Conservation (phyloP, 2,329 filamentous ascomycete genomes). For the Arthrobotrys megalospora region DNA sequence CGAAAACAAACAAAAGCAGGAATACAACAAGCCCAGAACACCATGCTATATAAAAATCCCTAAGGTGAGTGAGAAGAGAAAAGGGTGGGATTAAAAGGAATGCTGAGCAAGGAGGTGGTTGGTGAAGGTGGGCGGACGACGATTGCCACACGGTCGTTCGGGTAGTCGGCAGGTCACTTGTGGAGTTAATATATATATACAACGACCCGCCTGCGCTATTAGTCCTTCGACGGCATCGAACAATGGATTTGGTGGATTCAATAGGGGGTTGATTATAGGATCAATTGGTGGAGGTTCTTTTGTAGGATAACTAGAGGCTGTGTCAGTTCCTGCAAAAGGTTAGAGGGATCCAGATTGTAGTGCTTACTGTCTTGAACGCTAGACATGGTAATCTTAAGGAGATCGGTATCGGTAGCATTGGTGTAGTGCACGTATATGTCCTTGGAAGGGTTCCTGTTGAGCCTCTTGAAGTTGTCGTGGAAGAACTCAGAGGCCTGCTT, state of each 20-base stretch:
- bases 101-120: slow-evolving; percentile 1
- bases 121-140: slow-evolving; percentile 5
- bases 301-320: slow-evolving; percentile 63
- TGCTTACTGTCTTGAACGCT: slow-evolving; percentile 80
- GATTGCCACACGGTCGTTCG: slow-evolving; percentile 32
- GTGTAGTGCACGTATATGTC: slow-evolving; percentile 75
- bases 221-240: slow-evolving; percentile 1
- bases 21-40: slow-evolving; percentile 49
- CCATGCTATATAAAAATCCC: slow-evolving; percentile 49
- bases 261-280: slow-evolving; percentile 61
- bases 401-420: slow-evolving; percentile 77
- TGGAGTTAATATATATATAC: slow-evolving; percentile 12
- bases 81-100: slow-evolving; percentile 8
- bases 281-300: slow-evolving; percentile 64
- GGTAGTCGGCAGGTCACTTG: slow-evolving; percentile 17
- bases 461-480: slow-evolving; percentile 82
- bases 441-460: slow-evolving; percentile 76
- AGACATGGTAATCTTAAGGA: slow-evolving; percentile 88
- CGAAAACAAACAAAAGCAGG: slow-evolving; percentile 12
- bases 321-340: slow-evolving; percentile 19
- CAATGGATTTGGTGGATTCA: not conserved
- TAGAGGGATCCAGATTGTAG: not conserved
- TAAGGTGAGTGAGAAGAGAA: slow-evolving; percentile 39
- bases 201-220: slow-evolving; percentile 2
- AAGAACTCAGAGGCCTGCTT: slow-evolving; percentile 85